phyloP scores from a whole-genome alignment of 2,329 filamentous ascomycete genomes.

The Pseudogymnoascus sp. region DNA sequence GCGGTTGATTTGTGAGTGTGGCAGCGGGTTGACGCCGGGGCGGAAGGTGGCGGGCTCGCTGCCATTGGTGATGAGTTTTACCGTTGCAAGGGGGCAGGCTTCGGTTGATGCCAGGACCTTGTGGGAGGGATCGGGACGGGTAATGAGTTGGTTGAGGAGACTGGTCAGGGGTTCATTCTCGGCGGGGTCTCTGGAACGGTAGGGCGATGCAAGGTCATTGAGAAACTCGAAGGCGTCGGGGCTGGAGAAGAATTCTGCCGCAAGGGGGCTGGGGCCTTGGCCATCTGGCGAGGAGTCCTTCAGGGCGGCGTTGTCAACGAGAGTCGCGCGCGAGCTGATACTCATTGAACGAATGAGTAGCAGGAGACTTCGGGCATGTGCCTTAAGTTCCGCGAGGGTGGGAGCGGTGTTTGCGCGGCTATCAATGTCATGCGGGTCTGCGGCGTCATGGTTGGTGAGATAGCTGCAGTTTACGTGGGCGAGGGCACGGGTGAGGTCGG shows the following conservation, averaged over 20 bases:
- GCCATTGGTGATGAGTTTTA: not conserved
- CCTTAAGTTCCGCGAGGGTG: slow-evolving; percentile 49
- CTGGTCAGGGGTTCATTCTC: slow-evolving; percentile 19
- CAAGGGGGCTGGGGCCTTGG: slow-evolving; percentile 9
- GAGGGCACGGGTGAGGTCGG: slow-evolving; percentile 19
- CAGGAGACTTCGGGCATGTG: slow-evolving; percentile 49
- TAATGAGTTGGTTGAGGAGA: slow-evolving; percentile 18
- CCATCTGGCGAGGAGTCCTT: not conserved
- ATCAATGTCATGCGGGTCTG: slow-evolving; percentile 46
- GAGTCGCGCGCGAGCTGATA: slow-evolving; percentile 27
- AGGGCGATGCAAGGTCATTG: slow-evolving; percentile 39
- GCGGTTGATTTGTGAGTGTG: slow-evolving; percentile 17
- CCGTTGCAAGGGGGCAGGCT: not conserved
- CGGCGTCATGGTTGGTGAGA: slow-evolving; percentile 40
- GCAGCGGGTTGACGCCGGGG: not conserved
- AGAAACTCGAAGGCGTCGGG: slow-evolving; percentile 49
- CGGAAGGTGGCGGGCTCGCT: not conserved
- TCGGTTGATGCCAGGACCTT: not conserved
- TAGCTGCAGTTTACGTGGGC: slow-evolving; percentile 49
- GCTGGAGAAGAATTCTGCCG: slow-evolving; percentile 29
- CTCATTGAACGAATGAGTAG: slow-evolving; percentile 42
- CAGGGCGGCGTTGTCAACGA: slow-evolving; percentile 17
- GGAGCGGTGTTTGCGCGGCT: slow-evolving; percentile 34
- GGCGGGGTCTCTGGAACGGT: slow-evolving; percentile 32
- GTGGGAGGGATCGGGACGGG: not conserved